Base-by-base conservation (phyloP, 2,329 filamentous ascomycete species). In the Lasiodiplodia hormozganensis region DNA sequence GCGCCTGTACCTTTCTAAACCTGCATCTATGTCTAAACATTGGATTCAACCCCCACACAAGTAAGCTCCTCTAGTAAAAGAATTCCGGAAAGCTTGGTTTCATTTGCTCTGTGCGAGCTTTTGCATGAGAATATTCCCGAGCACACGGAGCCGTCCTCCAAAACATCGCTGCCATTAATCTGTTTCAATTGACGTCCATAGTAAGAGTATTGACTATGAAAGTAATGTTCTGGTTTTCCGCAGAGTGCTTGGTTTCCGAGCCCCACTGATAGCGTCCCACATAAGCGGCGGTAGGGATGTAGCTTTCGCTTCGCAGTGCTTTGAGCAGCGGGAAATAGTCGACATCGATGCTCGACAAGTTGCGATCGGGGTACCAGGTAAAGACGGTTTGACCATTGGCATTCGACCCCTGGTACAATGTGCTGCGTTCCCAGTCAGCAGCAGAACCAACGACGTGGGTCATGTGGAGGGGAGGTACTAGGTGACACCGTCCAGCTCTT, bases 201-300 rank as follows among this genome's bases (percentile, higher is more conserved):
- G 56, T 47, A n/a, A 69, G 31, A 10, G 67, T 14, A n/a, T 51
- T 54, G 1, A 69, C 57, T 3, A 56, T 47, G 23, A 70, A 70
- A 21, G 69, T 69, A 7, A 70, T 62, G 51, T 70, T 69, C 54
- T 70, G 38, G n/a, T 31, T 40, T 12, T 36, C 10, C 1, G 51
- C 57, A 8, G 69, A 56, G 47, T 67, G 64, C 40, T 64, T 66
- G 14, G 69, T 66, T 31, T 70, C 69, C 52, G 62, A 65, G 25
- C 69, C 69, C 43, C 69, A 70, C 57, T 70, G 67, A 16, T 65
- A 62, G 31, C 68, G 62, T 1, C 68, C 69, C 21, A 69, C n/a
- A n/a, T 67, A 70, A n/a, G 54, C 56, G 7, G 56, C 49, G 2
- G 40, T 11, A 5, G 69, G 47, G 52, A 49, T 67, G 43, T 25